A percentile compares a stretch with the other conserved stretches of the same genome.
These are phyloP conservation scores for Podila epigama DNA, from an alignment of 192 early-diverging fungal species.

Conservation along the genomic window DNA sequence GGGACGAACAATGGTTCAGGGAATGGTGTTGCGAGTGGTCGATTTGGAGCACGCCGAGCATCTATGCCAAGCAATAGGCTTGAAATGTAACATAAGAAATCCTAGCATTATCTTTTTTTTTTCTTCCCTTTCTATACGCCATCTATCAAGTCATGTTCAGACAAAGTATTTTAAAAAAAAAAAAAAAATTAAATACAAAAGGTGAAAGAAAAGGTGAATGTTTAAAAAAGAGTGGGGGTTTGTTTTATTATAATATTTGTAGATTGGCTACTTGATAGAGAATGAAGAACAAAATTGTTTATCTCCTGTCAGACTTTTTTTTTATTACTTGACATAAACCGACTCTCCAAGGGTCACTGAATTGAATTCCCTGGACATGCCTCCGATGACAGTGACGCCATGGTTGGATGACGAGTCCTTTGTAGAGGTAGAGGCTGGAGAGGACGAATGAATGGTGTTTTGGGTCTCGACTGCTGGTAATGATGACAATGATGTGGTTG, in stretches of 20 bases:
- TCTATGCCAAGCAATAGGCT: conserved; percentile 42
- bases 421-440: too few relatives aligned
- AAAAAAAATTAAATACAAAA: too few relatives aligned
- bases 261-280: background rate
- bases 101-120: too few relatives aligned
- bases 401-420: background rate
- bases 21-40: background rate
- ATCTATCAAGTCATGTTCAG: too few relatives aligned
- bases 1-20: background rate
- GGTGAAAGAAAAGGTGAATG: too few relatives aligned
- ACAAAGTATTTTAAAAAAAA: too few relatives aligned
- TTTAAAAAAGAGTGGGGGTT: too few relatives aligned
- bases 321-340: conserved; percentile 24
- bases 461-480: too few relatives aligned
- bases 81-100: conserved; percentile 48
- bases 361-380: conserved; percentile 17
- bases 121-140: too few relatives aligned
- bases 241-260: background rate
- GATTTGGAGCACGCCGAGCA: conserved; percentile 27
- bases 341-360: background rate
- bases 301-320: background rate
- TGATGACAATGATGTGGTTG: background rate
- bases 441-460: too few relatives aligned
- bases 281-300: background rate
- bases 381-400: background rate